Evolutionary conservation across 345 rosid genomes (phyloP), one percentile per base, ranked within the genome.

Genomic region (Clarkia xantiana): DNA sequence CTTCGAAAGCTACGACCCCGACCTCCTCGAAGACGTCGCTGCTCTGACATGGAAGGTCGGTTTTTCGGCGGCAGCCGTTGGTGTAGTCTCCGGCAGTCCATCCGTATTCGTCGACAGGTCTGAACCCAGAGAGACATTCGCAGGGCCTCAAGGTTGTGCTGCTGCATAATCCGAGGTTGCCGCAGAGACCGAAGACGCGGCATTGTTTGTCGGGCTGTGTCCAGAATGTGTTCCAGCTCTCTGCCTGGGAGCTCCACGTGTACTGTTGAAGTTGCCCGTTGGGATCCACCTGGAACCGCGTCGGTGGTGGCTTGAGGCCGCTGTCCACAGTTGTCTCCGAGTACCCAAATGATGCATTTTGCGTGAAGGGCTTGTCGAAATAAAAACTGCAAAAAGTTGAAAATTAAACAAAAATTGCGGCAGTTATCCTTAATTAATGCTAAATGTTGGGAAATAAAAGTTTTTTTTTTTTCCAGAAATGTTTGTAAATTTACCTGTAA

Each of bases 141-240:
- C 61, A 57, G 20, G 42, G 42, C 25, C 54, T 49, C 47, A 48
- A 11, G 4, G 47, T 49, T 18, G 29, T 40, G 14, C 53, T 74
- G 9, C 20, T 68, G 53, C 97, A 84, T 49, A 55, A 62, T 38
- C 87, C 95, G 57, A 73, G 76, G 25, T 73, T 58, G 14, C 97
- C 93, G 63, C 97, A 88, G 34, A 52, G 78, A 15, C 65, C 72
- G 40, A 78, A 68, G n/a, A 88, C 94, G 20, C 78, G 66, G 14
- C 97, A 84, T 38, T 74, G 86, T 42, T 60, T 68, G 17, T 70
- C 71, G 11, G 90, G 97, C 41, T 70, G 74, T 40, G 86, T 63
- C 90, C 94, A 85, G 40, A 82, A 80, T 49, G 71, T 47, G 62
- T 64, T 75, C 97, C 97, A 85, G 60, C 59, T 75, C 95, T 94